These are phyloP conservation scores for Mortierella polycephala DNA, from an alignment of 371 early-diverging fungal species.

Conservation along the genomic window DNA sequence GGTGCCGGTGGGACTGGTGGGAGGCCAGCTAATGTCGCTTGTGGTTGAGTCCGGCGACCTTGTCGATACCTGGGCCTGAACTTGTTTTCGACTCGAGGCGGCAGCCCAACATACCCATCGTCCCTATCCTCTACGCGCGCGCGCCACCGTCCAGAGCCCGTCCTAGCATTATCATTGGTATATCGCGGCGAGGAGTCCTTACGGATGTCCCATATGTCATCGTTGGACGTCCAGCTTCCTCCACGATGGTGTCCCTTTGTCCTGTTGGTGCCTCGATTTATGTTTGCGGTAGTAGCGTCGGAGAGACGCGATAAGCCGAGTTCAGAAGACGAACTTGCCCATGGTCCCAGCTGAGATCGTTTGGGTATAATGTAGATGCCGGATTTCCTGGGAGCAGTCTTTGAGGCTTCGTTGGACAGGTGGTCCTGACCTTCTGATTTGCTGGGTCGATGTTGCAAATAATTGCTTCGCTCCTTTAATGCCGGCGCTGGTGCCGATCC, in stretches of 20 bases:
- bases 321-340: conserved; percentile 11
- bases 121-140: conserved; percentile 31
- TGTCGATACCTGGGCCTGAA: conserved; percentile 49
- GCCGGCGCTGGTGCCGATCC: not conserved
- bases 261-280: conserved; percentile 18
- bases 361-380: conserved; percentile 29
- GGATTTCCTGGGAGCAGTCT: conserved; percentile 6
- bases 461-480: not conserved
- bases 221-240: conserved; percentile 46
- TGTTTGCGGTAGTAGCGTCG: conserved; percentile 1
- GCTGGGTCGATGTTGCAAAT: not conserved
- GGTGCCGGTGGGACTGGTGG: conserved; percentile 32
- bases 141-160: conserved; percentile 22
- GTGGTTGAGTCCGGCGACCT: conserved; percentile 22
- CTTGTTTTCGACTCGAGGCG: conserved; percentile 52
- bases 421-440: not conserved
- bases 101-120: conserved; percentile 33
- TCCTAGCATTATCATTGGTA: conserved; percentile 1
- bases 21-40: conserved; percentile 7
- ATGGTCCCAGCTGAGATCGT: conserved; percentile 18
- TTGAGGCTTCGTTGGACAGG: not conserved
- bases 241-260: conserved; percentile 39
- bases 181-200: conserved; percentile 11
- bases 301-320: conserved; percentile 2
- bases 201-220: conserved; percentile 24